Base-by-base conservation (phyloP, 345 rosid species). In the Cardamine chenopodiifolia region DNA sequence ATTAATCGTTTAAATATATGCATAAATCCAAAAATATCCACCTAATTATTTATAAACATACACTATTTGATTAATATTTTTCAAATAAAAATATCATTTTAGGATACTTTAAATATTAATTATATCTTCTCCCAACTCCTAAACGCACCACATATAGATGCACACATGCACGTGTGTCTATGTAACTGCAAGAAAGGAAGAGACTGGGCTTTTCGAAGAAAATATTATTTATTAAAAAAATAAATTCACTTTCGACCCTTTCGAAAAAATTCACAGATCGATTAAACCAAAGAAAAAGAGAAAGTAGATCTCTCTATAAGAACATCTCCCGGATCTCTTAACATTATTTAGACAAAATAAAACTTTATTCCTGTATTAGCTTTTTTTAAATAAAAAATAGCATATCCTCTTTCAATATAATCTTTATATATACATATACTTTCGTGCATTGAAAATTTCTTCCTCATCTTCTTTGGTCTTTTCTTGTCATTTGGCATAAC, bases 401-500 rank as follows among this genome's bases (percentile, higher is more conserved):
- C 54, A 62, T 53, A 64, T 31, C 52, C 52, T 44, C 62, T 59
- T 71, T 58, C 53, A 54, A 45, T 71, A 68, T 72, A 52, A 25
- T 68, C 59, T 71, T 73, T 70, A 44, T 64, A 53, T 74, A 62
- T 70, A 52, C 62, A 55, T 44, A 75, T 74, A 44, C 47, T 54
- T 19, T 65, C n/a, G 64, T 75, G 76, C 75, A 74, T 68, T 60
- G 74, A 60, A 73, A 60, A 79, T 68, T 83, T 85, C 69, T 84
- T 81, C 78, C 62, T 82, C 77, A 44, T 62, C 62, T 55, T 73
- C 76, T 82, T 77, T 80, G 75, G 72, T 75, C 55, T 73, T 82
- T 83, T 80, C 85, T 84, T 86, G 88, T 89, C 91, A 84, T 86
- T 83, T 89, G 88, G 86, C 86, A 68, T 81, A 83, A 79, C 73